phyloP scores from a whole-genome alignment of 75 land plant genomes.

The Selaginella moellendorffii region DNA sequence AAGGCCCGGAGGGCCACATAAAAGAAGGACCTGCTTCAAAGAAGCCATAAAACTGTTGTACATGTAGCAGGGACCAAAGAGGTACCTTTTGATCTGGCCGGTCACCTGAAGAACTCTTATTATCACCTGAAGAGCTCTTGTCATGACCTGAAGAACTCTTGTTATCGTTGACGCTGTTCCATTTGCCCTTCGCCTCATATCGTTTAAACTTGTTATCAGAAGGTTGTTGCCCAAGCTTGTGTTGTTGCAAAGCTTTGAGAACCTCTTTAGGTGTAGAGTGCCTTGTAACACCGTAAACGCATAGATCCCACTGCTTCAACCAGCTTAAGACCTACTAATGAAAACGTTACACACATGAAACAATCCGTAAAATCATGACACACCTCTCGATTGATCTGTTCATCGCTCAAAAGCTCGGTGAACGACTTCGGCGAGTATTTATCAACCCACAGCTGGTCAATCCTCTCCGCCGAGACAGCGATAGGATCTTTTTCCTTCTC shows the following conservation, averaged over 20 bases:
- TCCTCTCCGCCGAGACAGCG: slow-evolving; percentile 11
- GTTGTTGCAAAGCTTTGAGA: slow-evolving; percentile 50
- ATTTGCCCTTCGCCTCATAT: no score
- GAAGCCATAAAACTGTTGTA: neutral
- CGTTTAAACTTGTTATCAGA: no score
- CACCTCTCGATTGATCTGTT: slow-evolving; percentile 97
- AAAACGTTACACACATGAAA: neutral
- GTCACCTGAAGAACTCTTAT: slow-evolving; percentile 11
- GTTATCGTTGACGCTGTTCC: no score
- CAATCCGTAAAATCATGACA: neutral
- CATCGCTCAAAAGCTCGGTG: slow-evolving; percentile 96
- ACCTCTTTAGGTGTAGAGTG: slow-evolving; percentile 65
- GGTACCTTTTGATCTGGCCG: slow-evolving; percentile 76
- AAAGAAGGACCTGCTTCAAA: slow-evolving; percentile 57
- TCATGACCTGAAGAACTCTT: no score
- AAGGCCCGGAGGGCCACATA: slow-evolving; percentile 98
- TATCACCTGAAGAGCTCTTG: no score
- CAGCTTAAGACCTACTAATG: slow-evolving; percentile 74
- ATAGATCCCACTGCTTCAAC: slow-evolving; percentile 94
- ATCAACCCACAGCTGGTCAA: slow-evolving; percentile 91
- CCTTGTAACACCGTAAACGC: slow-evolving; percentile 77
- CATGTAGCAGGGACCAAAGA: neutral
- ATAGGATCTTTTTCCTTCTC: slow-evolving; percentile 3
- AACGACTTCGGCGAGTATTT: slow-evolving; percentile 94
- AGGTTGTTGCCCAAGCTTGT: slow-evolving; percentile 32